These are phyloP conservation scores for Cutaneotrichosporon mucoides DNA, from an alignment of 1,284 basidiomycete species.

Conservation along the genomic window DNA sequence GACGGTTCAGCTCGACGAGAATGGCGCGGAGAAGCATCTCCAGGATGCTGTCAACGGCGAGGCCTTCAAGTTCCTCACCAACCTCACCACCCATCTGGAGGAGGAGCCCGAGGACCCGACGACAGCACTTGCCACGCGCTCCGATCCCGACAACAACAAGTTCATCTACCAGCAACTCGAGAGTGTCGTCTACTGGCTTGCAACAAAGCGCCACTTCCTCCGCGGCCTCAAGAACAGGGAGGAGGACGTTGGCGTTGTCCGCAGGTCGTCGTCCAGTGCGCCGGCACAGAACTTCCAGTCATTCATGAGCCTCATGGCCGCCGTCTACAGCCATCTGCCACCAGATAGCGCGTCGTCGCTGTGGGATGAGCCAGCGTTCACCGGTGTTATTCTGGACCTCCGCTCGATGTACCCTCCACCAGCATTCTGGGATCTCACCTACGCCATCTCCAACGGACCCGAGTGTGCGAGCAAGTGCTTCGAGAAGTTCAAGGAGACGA, in stretches of 20 bases:
- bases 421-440: constrained; percentile 81
- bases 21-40: constrained; percentile 73
- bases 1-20: constrained; percentile 65
- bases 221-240: constrained; percentile 85
- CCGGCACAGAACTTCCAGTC: constrained; percentile 64
- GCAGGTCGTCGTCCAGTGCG: constrained; percentile 50
- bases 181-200: constrained; percentile 68
- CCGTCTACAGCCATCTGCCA: constrained; percentile 69
- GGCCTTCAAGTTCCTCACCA: constrained; percentile 69
- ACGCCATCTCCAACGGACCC: constrained; percentile 76
- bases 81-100: constrained; percentile 40
- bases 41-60: constrained; percentile 77
- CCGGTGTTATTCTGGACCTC: constrained; percentile 77
- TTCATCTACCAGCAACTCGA: constrained; percentile 67
- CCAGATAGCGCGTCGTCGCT: constrained; percentile 73
- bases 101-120: constrained; percentile 53
- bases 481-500: constrained; percentile 40
- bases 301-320: constrained; percentile 74
- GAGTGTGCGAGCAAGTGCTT: constrained; percentile 59
- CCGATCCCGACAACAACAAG: constrained; percentile 37
- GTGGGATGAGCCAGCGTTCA: constrained; percentile 72
- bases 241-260: constrained; percentile 66
- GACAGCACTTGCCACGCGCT: constrained; percentile 64
- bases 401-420: constrained; percentile 68
- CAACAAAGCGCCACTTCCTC: constrained; percentile 77